phyloP scores from a whole-genome alignment of 2,329 filamentous ascomycete species.

The Colletotrichum caudatum region DNA sequence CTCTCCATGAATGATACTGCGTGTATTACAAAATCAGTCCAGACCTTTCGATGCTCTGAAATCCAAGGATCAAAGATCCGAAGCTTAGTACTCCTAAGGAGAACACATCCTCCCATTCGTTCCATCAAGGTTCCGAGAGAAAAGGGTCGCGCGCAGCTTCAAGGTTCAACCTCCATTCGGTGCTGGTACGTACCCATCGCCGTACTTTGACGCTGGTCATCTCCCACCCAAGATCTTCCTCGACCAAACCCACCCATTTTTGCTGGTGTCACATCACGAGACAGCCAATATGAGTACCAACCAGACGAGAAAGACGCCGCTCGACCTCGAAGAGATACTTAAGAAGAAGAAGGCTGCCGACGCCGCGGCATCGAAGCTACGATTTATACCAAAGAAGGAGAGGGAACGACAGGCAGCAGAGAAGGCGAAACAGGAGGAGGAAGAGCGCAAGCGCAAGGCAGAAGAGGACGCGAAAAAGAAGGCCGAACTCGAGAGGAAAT shows the following conservation, averaged over 20 bases:
- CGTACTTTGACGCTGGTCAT: constrained; percentile 2
- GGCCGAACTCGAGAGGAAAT: constrained; percentile 69
- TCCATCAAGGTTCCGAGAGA: not conserved
- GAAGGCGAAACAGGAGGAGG: constrained; percentile 77
- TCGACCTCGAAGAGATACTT: constrained; percentile 88
- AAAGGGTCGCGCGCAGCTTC: not conserved
- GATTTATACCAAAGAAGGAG: constrained; percentile 86
- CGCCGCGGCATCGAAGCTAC: constrained; percentile 86
- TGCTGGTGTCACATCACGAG: not conserved
- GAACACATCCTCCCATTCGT: no score
- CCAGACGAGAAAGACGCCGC: constrained; percentile 56
- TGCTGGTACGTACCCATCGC: not conserved
- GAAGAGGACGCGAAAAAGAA: constrained; percentile 76
- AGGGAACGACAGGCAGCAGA: constrained; percentile 84
- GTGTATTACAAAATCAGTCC: not conserved
- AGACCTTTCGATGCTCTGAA: not conserved
- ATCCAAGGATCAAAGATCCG: no score
- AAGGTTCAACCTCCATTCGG: not conserved
- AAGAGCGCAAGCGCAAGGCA: constrained; percentile 63
- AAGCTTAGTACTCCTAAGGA: not conserved
- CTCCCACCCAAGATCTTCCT: not conserved
- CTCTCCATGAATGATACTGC: not conserved
- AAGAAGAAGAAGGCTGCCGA: constrained; percentile 88
- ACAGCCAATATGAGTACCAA: constrained; percentile 20
- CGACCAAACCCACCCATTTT: not conserved